Conservation (phyloP, 129 eudicot genomes). For the Sambucus nigra region DNA sequence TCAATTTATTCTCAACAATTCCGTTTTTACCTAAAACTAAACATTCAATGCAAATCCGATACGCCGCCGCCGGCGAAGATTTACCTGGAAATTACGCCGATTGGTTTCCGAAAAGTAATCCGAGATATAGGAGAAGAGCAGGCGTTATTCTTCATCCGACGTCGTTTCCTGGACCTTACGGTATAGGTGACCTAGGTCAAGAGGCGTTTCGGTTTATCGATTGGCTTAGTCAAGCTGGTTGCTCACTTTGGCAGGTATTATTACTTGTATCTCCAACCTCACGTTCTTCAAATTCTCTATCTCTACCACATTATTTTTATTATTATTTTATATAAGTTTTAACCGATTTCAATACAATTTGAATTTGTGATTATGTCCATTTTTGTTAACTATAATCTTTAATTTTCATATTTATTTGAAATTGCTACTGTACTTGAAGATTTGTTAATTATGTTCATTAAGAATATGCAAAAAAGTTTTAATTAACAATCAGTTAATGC, state of each 20-base stretch:
- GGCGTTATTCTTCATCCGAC: constrained; percentile 92
- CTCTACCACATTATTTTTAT: neutral
- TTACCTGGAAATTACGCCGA: constrained; percentile 67
- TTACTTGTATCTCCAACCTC: neutral
- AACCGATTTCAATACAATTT: too few relatives aligned
- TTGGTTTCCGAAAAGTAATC: constrained; percentile 45
- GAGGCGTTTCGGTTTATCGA: constrained; percentile 73
- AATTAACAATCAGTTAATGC: too few relatives aligned
- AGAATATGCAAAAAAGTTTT: too few relatives aligned
- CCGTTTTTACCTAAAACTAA: neutral
- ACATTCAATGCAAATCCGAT: constrained; percentile 2
- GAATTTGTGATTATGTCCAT: neutral
- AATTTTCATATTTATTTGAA: neutral
- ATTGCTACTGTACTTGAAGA: too few relatives aligned
- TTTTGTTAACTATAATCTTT: neutral
- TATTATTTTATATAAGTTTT: too few relatives aligned
- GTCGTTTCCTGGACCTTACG: constrained; percentile 85
- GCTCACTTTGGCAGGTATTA: constrained; percentile 95
- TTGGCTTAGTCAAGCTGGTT: constrained; percentile 84
- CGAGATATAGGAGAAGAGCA: constrained; percentile 52
- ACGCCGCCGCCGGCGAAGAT: constrained; percentile 51
- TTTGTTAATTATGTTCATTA: too few relatives aligned
- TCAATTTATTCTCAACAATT: neutral
- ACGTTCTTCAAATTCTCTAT: neutral
- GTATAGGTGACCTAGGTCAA: constrained; percentile 88